A percentile compares a stretch with the other conserved stretches of the same genome.
phyloP scores from a whole-genome alignment of 116 monocot genomes.

The Posidonia oceanica region DNA sequence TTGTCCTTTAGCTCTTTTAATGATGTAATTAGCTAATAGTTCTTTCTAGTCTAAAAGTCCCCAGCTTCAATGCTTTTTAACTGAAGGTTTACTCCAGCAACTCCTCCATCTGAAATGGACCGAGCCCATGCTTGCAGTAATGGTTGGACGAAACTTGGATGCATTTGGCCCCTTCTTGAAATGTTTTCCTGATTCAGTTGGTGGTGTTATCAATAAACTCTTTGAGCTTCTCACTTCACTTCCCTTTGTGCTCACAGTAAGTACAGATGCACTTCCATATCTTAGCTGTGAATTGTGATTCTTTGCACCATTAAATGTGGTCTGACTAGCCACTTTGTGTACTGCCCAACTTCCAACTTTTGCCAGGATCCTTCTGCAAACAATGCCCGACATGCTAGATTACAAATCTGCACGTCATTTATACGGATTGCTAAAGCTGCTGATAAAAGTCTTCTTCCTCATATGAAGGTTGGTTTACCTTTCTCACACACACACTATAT shows the following conservation, averaged over 20 bases:
- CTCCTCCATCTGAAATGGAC: constrained; percentile 71
- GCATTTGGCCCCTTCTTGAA: constrained; percentile 78
- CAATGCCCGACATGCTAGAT: constrained; percentile 68
- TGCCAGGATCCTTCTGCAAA: constrained; percentile 56
- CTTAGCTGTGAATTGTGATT: not conserved
- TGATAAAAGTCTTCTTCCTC: constrained; percentile 82
- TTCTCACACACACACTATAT: not conserved
- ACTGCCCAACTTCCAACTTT: not conserved
- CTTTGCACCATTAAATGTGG: not conserved
- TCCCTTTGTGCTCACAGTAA: constrained; percentile 53
- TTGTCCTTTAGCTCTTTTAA: constrained; percentile 17
- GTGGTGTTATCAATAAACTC: constrained; percentile 81
- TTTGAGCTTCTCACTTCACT: constrained; percentile 87
- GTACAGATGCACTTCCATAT: not conserved
- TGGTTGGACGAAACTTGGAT: constrained; percentile 73
- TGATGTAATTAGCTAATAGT: not conserved
- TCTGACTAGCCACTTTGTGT: not conserved
- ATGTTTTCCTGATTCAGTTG: constrained; percentile 61
- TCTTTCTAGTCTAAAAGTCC: not conserved
- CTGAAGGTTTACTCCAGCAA: constrained; percentile 75
- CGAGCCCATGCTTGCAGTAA: constrained; percentile 52
- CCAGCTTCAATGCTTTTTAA: not conserved
- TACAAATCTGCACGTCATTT: constrained; percentile 92
- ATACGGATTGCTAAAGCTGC: constrained; percentile 90
- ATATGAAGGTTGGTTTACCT: constrained; percentile 62